Evolutionary conservation across 202 grass and related monocot species (phyloP).

Genomic region (Schoenoplectus tabernaemontani): DNA sequence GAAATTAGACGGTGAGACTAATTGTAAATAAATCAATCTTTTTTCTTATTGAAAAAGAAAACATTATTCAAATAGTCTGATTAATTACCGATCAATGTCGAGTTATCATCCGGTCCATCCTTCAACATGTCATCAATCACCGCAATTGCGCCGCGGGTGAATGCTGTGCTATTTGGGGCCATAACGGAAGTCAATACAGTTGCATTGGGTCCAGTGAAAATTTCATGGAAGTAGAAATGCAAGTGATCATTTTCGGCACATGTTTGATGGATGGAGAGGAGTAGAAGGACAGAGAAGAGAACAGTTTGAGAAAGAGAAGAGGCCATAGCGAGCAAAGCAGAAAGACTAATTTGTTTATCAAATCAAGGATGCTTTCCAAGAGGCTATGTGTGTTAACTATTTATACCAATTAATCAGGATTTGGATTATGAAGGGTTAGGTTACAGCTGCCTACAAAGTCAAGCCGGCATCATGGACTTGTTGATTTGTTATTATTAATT

Average conservation of each 20-base stretch:
- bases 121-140: conserved; percentile 4
- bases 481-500: too few relatives aligned
- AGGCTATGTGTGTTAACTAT: background rate
- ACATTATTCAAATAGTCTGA: background rate
- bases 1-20: background rate
- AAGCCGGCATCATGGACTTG: too few relatives aligned
- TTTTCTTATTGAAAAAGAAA: background rate
- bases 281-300: background rate
- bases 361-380: background rate
- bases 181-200: background rate
- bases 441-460: background rate
- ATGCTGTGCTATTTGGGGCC: background rate
- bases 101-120: background rate
- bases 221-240: conserved; percentile 13
- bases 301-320: background rate
- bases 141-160: background rate
- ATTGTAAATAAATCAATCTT: background rate
- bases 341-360: background rate
- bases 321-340: background rate
- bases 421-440: background rate
- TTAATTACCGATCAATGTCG: background rate
- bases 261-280: conserved; percentile 1
- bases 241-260: background rate
- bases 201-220: background rate
- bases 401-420: background rate